Percentiles rank a stretch among this genome's conserved stretches.
These are phyloP conservation scores for Porcisia hertigi DNA, from an alignment of 208 protist genomes.

Conservation along the genomic window DNA sequence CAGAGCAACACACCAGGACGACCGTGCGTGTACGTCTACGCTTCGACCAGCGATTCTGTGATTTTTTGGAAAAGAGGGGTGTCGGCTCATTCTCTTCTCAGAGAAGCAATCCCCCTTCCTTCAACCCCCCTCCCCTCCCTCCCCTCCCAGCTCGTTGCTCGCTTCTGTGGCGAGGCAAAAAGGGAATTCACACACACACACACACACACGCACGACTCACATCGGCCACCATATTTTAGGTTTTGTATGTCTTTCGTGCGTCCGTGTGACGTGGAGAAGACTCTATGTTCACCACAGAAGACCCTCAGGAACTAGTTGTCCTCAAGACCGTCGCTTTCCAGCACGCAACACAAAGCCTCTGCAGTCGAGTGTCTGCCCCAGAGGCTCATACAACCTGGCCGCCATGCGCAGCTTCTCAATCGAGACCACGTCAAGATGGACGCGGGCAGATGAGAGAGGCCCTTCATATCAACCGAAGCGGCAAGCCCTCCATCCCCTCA, in stretches of 20 bases:
- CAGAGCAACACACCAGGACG: not conserved
- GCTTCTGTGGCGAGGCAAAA: not conserved
- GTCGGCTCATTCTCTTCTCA: conserved; percentile 1
- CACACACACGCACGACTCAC: conserved; percentile 1
- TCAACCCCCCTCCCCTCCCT: not conserved
- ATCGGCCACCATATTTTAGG: not conserved
- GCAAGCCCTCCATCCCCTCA: not conserved
- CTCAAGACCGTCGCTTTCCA: conserved; percentile 20
- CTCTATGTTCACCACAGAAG: conserved; percentile 21
- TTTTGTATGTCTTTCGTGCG: not conserved
- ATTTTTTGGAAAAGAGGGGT: not conserved
- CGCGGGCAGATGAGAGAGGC: not conserved
- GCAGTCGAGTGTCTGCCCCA: not conserved
- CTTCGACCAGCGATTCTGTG: not conserved
- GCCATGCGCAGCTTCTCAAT: not conserved
- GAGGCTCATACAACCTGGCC: not conserved
- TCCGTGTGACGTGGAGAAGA: not conserved
- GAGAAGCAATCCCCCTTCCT: not conserved
- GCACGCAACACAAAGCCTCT: not conserved
- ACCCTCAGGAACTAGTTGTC: conserved; percentile 18
- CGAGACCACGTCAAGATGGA: not conserved
- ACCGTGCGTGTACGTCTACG: not conserved
- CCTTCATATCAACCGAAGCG: too few species aligned
- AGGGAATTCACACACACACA: not conserved
- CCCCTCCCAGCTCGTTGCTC: not conserved